Conservation (phyloP, 1,284 basidiomycete genomes). For the Puccinia novopanici region DNA sequence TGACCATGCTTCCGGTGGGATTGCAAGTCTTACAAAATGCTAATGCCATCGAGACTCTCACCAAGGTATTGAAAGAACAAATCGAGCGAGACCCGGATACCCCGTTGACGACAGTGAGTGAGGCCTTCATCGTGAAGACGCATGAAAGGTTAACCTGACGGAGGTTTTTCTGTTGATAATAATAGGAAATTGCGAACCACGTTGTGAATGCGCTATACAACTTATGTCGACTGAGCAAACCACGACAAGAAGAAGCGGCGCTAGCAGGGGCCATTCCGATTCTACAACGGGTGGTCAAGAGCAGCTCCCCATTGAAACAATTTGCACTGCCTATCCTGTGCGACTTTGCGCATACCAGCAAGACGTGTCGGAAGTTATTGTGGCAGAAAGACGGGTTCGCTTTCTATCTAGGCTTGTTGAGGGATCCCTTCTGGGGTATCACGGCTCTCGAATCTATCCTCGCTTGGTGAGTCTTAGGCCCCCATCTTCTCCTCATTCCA, state of each 20-base stretch:
- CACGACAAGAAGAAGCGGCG: constrained; percentile 92
- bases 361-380: constrained; percentile 78
- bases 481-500: too few relatives aligned
- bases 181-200: constrained; percentile 85
- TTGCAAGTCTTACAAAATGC: constrained; percentile 93
- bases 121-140: neutral
- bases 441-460: constrained; percentile 86
- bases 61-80: constrained; percentile 78
- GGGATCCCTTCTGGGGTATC: constrained; percentile 94
- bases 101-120: constrained; percentile 74
- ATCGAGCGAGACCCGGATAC: constrained; percentile 64
- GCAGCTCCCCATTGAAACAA: constrained; percentile 86
- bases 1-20: constrained; percentile 85
- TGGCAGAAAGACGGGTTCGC: constrained; percentile 79
- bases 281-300: constrained; percentile 80
- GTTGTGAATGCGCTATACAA: constrained; percentile 94
- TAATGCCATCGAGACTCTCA: constrained; percentile 87
- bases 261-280: constrained; percentile 90
- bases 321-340: constrained; percentile 95
- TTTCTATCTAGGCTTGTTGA: constrained; percentile 79
- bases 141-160: neutral
- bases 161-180: constrained; percentile 34
- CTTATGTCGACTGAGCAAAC: constrained; percentile 88
- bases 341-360: constrained; percentile 88
- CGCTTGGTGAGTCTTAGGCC: constrained; percentile 69